A percentile compares a stretch with the other conserved stretches of the same genome.
These are phyloP conservation scores for Tilletia caries DNA, from an alignment of 1,284 basidiomycete species.

Conservation along the genomic window DNA sequence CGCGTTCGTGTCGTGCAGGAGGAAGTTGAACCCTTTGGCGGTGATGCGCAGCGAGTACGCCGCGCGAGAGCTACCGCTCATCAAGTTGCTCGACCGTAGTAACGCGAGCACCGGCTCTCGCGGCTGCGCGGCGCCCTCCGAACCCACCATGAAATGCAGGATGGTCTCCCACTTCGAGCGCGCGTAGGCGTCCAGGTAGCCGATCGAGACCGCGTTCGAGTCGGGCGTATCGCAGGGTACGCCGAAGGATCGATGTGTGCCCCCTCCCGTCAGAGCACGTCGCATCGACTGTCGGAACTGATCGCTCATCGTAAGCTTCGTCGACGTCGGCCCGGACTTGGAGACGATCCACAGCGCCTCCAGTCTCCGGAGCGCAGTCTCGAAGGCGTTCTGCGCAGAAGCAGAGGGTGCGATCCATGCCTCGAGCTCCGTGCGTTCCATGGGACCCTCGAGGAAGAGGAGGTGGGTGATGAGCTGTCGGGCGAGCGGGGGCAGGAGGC, in stretches of 20 bases:
- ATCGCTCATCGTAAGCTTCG: slow-evolving; percentile 5
- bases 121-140: slow-evolving; percentile 69
- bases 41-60: slow-evolving; percentile 66
- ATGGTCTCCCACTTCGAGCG: slow-evolving; percentile 95
- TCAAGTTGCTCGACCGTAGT: slow-evolving; percentile 78
- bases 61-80: slow-evolving; percentile 56
- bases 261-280: slow-evolving; percentile 10
- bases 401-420: slow-evolving; percentile 64
- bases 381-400: not conserved
- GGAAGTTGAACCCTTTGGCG: slow-evolving; percentile 91
- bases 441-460: slow-evolving; percentile 80
- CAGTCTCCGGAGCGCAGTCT: not conserved
- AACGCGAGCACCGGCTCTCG: slow-evolving; percentile 78
- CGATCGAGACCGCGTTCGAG: slow-evolving; percentile 59
- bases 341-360: not conserved
- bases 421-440: slow-evolving; percentile 69
- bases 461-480: slow-evolving; percentile 86
- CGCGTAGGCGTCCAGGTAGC: slow-evolving; percentile 77
- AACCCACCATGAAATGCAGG: slow-evolving; percentile 97
- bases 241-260: slow-evolving; percentile 16
- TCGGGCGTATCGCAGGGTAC: slow-evolving; percentile 9
- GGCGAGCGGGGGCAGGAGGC: slow-evolving; percentile 78
- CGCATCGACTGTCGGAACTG: slow-evolving; percentile 4
- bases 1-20: slow-evolving; percentile 90
- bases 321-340: not conserved